phyloP scores from a whole-genome alignment of 176 grass and related monocot genomes.

The Poa pratensis region DNA sequence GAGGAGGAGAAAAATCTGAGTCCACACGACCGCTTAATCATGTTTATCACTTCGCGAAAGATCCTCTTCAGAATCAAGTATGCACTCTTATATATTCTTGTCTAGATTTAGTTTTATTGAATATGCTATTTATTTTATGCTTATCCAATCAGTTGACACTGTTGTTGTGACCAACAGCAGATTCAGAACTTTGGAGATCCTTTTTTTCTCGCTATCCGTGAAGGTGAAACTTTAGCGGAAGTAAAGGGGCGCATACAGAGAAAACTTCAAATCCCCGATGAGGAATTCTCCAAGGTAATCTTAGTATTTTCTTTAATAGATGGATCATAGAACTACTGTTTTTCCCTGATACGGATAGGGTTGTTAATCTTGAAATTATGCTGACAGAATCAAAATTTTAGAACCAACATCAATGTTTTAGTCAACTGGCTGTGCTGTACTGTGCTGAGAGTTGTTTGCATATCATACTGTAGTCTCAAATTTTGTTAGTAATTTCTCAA shows the following conservation, averaged over 20 bases:
- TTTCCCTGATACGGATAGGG: not conserved
- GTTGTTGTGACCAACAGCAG: conserved; percentile 53
- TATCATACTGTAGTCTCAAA: conserved; percentile 21
- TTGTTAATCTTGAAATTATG: conserved; percentile 18
- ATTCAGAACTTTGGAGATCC: conserved; percentile 97
- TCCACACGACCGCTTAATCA: conserved; percentile 86
- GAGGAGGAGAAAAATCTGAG: conserved; percentile 87
- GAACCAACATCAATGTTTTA: conserved; percentile 6
- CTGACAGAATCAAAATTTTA: conserved; percentile 28
- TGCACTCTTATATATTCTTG: conserved; percentile 14
- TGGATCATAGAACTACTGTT: conserved; percentile 5
- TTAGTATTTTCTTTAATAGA: conserved; percentile 20
- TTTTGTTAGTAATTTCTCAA: not conserved
- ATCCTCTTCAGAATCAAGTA: conserved; percentile 91
- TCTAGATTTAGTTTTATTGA: conserved; percentile 23
- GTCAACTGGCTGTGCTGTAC: conserved; percentile 7
- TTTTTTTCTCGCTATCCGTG: conserved; percentile 75
- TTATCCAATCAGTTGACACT: conserved; percentile 29
- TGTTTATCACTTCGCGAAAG: conserved; percentile 97
- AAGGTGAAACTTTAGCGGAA: conserved; percentile 86
- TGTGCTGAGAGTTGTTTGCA: conserved; percentile 24
- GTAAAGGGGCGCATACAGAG: conserved; percentile 76
- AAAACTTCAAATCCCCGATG: conserved; percentile 72
- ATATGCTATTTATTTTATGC: not conserved
- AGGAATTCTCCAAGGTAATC: conserved; percentile 94